Evolutionary conservation across 2,329 filamentous ascomycete genomes (phyloP).

Genomic region (Scedosporium boydii): DNA sequence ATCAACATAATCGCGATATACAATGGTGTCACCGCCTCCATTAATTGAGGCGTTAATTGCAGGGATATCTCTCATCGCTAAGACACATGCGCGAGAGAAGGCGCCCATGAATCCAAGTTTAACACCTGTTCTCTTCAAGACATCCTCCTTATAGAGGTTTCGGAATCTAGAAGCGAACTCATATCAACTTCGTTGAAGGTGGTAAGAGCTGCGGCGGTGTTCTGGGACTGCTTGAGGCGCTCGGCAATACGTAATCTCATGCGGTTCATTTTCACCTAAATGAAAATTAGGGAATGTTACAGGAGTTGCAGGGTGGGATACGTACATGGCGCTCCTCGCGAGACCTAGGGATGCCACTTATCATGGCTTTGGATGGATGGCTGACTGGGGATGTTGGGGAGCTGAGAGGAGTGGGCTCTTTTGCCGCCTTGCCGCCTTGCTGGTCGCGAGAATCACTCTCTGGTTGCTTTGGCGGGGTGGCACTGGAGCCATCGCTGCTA

Average conservation of each 20-base stretch:
- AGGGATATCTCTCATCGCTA: conserved; percentile 93
- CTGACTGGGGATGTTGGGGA: too few species aligned
- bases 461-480: conserved; percentile 42
- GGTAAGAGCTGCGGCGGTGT: conserved; percentile 91
- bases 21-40: conserved; percentile 91
- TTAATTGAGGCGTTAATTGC: conserved; percentile 96
- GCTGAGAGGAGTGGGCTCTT: too few species aligned
- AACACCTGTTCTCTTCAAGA: conserved; percentile 90
- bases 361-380: too few species aligned
- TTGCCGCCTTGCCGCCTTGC: too few species aligned
- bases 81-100: conserved; percentile 79
- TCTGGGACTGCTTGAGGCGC: conserved; percentile 97
- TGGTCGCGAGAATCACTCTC: too few species aligned
- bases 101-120: conserved; percentile 99
- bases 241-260: conserved; percentile 97
- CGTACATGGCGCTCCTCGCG: conserved; percentile 82
- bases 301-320: conserved; percentile 9
- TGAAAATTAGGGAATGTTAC: too few species aligned
- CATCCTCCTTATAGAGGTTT: conserved; percentile 92
- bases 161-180: conserved; percentile 94
- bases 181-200: conserved; percentile 99
- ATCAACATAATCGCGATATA: conserved; percentile 97
- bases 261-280: conserved; percentile 96
- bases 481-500: conserved; percentile 17
- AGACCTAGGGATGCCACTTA: conserved; percentile 21